Base-by-base conservation (phyloP, 768 basidiomycete species). In the Pleurotus salmoneostramineus region DNA sequence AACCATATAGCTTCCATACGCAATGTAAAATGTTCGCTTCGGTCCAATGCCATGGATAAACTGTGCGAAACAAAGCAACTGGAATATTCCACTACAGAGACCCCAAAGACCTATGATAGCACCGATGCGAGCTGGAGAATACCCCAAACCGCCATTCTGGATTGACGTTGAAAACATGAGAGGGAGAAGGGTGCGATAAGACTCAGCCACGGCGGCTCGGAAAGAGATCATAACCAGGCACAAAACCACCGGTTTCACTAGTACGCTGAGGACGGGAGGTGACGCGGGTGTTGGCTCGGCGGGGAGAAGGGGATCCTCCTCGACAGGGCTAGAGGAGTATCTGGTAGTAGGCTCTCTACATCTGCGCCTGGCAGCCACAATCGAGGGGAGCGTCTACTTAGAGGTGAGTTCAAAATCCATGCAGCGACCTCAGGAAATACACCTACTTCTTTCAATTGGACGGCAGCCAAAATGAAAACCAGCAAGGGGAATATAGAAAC, bases 1-100 rank as follows among this genome's bases (percentile, higher is more conserved):
- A 5, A 70, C 35, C 11, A 68, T 45, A 31, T 69, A 64, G 48
- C 61, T 61, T 11, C 62, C 48, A 50, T 71, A 72, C 0, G 78
- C 71, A 1, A 65, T 49, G 7, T 76, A 70, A 63, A 79, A 85
- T 14, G 87, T 65, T 17, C 63, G 75, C 61, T 80, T 80, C 21
- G 82, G 65, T 1, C 90, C 89, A 56, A 81, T 80, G 5, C 72
- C 71, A 46, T 81, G 72, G 44, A 87, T 77, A 17, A 82, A 45
- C 21, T 70, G 68, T 4, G 82, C 80, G 61, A 87, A 80, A 64
- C 80, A 73, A 56, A 77, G 69, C 12, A 82, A 63, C 64, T 88
- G 85, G 60, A 84, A 68, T 35, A 80, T 7, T 3, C 84, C 81
- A 57, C 83, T 88, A 50, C 76, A 56, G 27, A 84, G 61, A 0